Conservation (phyloP, 352 stramenopile species). For the Phytopythium aichiense region DNA sequence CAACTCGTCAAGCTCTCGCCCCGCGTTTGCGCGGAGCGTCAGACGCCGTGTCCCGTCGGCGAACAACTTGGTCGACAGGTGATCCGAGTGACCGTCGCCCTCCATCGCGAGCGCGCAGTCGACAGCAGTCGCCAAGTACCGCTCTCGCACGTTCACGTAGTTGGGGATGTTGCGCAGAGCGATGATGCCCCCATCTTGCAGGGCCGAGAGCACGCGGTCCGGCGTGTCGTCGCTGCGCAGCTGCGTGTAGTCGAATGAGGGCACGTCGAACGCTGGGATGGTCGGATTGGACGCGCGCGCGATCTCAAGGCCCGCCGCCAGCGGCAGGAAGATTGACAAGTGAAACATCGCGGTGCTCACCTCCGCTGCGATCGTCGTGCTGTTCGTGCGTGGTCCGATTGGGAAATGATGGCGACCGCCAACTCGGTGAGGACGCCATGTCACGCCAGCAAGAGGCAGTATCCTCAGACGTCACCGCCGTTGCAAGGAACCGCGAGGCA, state of each 20-base stretch:
- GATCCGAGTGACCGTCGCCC: conserved; percentile 13
- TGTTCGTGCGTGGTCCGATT: not conserved
- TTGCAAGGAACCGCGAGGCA: not conserved
- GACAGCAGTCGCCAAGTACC: conserved; percentile 31
- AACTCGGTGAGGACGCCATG: not conserved
- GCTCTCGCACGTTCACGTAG: conserved; percentile 29
- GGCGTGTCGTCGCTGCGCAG: conserved; percentile 13
- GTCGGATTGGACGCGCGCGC: not conserved
- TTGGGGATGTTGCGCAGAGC: conserved; percentile 43
- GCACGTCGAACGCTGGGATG: conserved; percentile 22
- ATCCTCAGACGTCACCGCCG: not conserved
- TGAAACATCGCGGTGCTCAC: not conserved
- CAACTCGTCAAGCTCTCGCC: conserved; percentile 23
- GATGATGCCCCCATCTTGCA: conserved; percentile 40
- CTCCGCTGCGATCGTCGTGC: not conserved
- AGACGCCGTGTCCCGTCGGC: conserved; percentile 45
- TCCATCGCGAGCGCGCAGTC: conserved; percentile 32
- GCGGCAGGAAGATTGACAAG: not conserved
- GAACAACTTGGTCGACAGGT: conserved; percentile 40
- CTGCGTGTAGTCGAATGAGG: conserved; percentile 30
- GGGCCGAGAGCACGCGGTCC: conserved; percentile 23
- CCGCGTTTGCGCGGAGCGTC: conserved; percentile 40
- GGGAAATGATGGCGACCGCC: not conserved
- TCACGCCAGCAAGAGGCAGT: not conserved
- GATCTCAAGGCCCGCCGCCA: not conserved